phyloP scores from a whole-genome alignment of 441 rosid species.

The Flueggea neowawraea region DNA sequence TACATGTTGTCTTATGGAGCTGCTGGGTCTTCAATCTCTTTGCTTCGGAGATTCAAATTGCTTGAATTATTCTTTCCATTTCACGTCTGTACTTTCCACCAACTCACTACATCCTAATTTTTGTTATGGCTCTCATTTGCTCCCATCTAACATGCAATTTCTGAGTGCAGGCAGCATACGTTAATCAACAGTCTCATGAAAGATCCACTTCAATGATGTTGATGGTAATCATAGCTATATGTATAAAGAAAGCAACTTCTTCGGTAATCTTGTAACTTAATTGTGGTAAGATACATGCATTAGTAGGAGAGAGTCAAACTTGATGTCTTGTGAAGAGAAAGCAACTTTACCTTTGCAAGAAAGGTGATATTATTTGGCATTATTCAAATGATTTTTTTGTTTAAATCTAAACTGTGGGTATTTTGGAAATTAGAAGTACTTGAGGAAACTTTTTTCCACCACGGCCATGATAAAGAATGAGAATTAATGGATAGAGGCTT shows the following conservation, averaged over 20 bases:
- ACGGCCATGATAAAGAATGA: too few species aligned
- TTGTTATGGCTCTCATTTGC: neutral
- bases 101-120: conserved; percentile 7
- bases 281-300: too few species aligned
- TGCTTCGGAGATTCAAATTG: conserved; percentile 79
- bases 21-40: conserved; percentile 67
- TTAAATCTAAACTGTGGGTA: too few species aligned
- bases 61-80: conserved; percentile 76
- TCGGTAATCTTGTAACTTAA: too few species aligned
- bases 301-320: too few species aligned
- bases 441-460: too few species aligned
- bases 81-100: conserved; percentile 50
- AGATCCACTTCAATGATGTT: conserved; percentile 52
- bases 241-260: neutral
- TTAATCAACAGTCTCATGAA: conserved; percentile 40
- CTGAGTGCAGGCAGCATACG: conserved; percentile 73
- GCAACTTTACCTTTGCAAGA: too few species aligned
- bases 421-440: too few species aligned
- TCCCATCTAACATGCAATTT: conserved; percentile 21
- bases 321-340: too few species aligned
- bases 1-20: conserved; percentile 97
- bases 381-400: too few species aligned
- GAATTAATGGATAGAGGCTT: too few species aligned
- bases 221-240: conserved; percentile 51
- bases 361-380: too few species aligned